Evolutionary conservation across 768 basidiomycete genomes (phyloP), one percentile per base, ranked within the genome.

Genomic region (Tylopilus sp.): DNA sequence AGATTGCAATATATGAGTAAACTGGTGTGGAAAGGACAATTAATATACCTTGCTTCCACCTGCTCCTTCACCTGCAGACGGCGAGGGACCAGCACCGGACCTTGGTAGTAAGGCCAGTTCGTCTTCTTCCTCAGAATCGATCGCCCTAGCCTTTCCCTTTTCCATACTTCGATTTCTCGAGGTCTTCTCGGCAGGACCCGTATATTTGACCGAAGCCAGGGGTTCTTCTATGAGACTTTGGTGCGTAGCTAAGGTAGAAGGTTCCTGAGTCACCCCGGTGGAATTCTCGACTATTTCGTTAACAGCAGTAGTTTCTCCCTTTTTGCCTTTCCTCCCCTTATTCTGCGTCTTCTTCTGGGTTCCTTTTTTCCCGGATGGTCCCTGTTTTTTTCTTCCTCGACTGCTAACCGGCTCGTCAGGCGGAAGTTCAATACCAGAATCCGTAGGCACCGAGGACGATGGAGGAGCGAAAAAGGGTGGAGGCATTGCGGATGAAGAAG

Each of bases 381-480:
- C 17, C 19, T 52, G 62, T 36, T 55, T 53, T 53, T 53, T 61
- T 36, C 45, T 63, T 33, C 56, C 43, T 43, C 48, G 57, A 21
- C 22, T 25, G 14, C 21, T n/a, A n/a, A 19, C 24, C 40, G 47
- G 3, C 41, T 57, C 52, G 6, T 43, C 29, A 12, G 50, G 52
- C 11, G 50, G 62, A 5, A 72, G 67, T n/a, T 59, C 59, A 22
- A 72, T 60, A 50, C 71, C 66, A 16, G 59, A 62, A 40, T 63
- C 56, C 4, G 61, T 59, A 22, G 52, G 66, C 10, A 63, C 45
- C 13, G 69, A 62, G 17, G 78, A 75, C 12, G 80, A 76, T 8
- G 79, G 74, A 4, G 72, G 66, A 12, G 77, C 76, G 37, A 80
- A 80, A 60, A 78, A 80, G 17, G 75, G 75, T 4, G 73, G 71